Evolutionary conservation across 495 filamentous ascomycete species (phyloP).

Genomic region (Recurvomyces mirabilis): DNA sequence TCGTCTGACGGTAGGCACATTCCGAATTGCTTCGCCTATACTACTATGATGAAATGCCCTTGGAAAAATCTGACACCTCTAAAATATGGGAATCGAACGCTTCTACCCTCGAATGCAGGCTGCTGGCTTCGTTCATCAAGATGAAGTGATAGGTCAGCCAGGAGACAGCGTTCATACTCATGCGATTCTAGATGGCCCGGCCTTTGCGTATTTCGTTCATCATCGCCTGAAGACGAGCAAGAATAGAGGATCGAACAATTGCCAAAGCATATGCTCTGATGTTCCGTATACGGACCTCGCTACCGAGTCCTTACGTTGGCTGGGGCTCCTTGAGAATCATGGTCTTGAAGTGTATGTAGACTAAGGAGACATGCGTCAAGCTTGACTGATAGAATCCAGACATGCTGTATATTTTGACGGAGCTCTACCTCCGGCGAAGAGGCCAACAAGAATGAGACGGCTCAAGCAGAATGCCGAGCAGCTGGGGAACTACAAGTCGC

Average conservation of each 20-base stretch:
- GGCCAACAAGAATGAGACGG: not conserved
- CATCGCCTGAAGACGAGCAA: not conserved
- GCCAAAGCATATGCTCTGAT: not conserved
- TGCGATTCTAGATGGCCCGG: not conserved
- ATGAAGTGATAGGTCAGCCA: not conserved
- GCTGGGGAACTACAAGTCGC: not conserved
- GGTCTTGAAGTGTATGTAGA: not conserved
- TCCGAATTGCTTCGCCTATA: too few relatives aligned
- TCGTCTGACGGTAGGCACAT: too few relatives aligned
- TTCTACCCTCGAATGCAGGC: not conserved
- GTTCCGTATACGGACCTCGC: not conserved
- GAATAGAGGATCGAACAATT: not conserved
- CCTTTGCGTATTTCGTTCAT: not conserved
- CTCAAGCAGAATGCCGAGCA: not conserved
- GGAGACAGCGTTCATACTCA: too few relatives aligned
- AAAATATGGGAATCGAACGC: not conserved
- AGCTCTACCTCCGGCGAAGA: constrained; percentile 7
- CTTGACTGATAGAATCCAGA: not conserved
- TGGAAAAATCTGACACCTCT: too few relatives aligned
- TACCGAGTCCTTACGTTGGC: not conserved
- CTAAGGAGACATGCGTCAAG: not conserved
- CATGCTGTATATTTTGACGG: constrained; percentile 16
- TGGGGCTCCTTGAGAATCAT: not conserved
- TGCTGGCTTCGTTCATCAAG: not conserved
- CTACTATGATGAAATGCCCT: too few relatives aligned